A percentile compares a stretch with the other conserved stretches of the same genome.
Conservation (phyloP, 495 filamentous ascomycete species). For the Oleoguttula mirabilis region DNA sequence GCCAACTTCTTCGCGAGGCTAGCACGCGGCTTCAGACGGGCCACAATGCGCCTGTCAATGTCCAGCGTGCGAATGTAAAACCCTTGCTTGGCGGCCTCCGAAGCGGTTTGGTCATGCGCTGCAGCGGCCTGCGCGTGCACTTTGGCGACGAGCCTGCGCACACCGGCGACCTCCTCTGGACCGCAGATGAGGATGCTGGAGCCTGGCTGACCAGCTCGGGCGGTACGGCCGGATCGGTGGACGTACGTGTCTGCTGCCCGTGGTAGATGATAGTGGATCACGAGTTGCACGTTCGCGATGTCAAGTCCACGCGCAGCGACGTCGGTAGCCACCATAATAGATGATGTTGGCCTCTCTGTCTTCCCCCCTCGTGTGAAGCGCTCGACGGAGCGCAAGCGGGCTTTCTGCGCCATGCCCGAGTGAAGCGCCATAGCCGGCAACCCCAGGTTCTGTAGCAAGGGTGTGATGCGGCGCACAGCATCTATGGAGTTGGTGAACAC, state of each 20-base stretch:
- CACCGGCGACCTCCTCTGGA: conserved; percentile 78
- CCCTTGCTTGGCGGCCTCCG: conserved; percentile 36
- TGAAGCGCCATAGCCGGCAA: conserved; percentile 71
- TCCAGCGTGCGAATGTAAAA: conserved; percentile 66
- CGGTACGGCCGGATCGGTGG: conserved; percentile 89
- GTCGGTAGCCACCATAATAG: conserved; percentile 85
- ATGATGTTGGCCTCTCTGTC: conserved; percentile 26
- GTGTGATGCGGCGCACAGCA: conserved; percentile 74
- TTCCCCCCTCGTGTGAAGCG: conserved; percentile 51
- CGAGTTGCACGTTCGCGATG: conserved; percentile 73
- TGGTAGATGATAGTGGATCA: conserved; percentile 92
- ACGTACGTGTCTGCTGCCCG: conserved; percentile 87
- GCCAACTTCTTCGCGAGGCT: conserved; percentile 71
- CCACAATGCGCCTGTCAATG: conserved; percentile 66
- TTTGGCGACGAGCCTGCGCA: conserved; percentile 72
- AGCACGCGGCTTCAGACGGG: conserved; percentile 60
- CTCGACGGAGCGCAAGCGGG: conserved; percentile 84
- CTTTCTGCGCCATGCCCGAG: conserved; percentile 91
- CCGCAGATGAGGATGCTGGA: conserved; percentile 78
- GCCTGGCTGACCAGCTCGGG: conserved; percentile 64
- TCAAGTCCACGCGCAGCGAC: conserved; percentile 95
- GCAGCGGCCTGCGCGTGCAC: conserved; percentile 47
- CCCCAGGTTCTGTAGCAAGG: conserved; percentile 71
- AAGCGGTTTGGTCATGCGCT: conserved; percentile 6
- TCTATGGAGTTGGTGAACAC: conserved; percentile 95